Conservation (phyloP, 2,329 filamentous ascomycete genomes). For the Macroventuria anomochaeta region DNA sequence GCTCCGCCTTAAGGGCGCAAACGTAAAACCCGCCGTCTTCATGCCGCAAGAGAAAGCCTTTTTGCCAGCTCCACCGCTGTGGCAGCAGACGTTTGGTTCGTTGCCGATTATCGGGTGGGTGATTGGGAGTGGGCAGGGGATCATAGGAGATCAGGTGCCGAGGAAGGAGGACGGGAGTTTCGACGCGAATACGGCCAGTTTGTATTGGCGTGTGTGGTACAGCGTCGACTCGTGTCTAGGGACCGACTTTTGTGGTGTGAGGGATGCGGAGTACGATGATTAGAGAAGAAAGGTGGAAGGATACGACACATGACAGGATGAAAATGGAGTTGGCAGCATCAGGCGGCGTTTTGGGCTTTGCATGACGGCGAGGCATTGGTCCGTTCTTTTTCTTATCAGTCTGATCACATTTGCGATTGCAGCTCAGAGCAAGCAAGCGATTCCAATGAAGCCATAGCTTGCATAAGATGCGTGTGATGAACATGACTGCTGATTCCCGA, state of each 20-base stretch:
- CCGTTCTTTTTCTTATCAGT: neutral
- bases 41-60: conserved; percentile 56
- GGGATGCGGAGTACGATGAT: conserved; percentile 56
- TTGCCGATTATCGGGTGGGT: conserved; percentile 60
- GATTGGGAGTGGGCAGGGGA: conserved; percentile 56
- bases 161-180: conserved; percentile 76
- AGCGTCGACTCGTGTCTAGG: conserved; percentile 63
- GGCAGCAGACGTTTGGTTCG: conserved; percentile 51
- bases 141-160: conserved; percentile 79
- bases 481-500: conserved; percentile 2
- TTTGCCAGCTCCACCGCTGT: conserved; percentile 51
- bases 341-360: conserved; percentile 18
- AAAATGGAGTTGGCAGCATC: conserved; percentile 18
- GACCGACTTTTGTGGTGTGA: conserved; percentile 67
- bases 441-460: neutral
- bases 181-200: conserved; percentile 70
- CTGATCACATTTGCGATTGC: neutral
- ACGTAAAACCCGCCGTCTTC: conserved; percentile 49
- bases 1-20: conserved; percentile 42
- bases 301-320: conserved; percentile 3
- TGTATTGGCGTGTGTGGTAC: conserved; percentile 68
- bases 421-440: neutral
- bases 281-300: conserved; percentile 14
- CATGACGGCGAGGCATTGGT: neutral
- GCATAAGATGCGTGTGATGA: neutral